These are phyloP conservation scores for Paxillus rubicundulus DNA, from an alignment of 768 basidiomycete genomes.

Conservation along the genomic window DNA sequence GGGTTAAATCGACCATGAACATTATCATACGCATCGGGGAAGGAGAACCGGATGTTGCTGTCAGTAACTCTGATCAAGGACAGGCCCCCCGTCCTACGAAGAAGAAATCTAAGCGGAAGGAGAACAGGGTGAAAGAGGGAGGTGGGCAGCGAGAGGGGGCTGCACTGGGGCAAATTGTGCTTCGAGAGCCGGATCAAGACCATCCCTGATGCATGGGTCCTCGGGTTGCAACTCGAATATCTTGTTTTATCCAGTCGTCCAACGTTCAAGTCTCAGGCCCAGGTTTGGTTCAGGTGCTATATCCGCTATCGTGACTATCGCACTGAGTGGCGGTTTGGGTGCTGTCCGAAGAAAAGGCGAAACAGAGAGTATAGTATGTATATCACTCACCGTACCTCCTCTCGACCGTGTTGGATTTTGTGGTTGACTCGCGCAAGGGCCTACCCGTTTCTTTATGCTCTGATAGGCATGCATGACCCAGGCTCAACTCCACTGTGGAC, in stretches of 20 bases:
- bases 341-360: too few relatives aligned
- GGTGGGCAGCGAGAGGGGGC: conserved; percentile 3
- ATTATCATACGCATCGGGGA: conserved; percentile 62
- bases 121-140: conserved; percentile 7
- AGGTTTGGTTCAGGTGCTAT: too few relatives aligned
- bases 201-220: conserved; percentile 12
- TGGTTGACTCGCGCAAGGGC: too few relatives aligned
- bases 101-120: conserved; percentile 9
- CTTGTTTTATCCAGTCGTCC: background rate
- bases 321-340: too few relatives aligned
- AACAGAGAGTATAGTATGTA: too few relatives aligned
- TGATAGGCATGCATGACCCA: too few relatives aligned
- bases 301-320: too few relatives aligned
- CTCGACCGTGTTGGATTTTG: too few relatives aligned
- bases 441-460: too few relatives aligned
- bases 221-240: background rate
- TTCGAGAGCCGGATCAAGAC: conserved; percentile 45
- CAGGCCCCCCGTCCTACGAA: conserved; percentile 1
- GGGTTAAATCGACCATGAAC: conserved; percentile 68
- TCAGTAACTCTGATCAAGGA: conserved; percentile 3
- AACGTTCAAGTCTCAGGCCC: too few relatives aligned
- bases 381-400: too few relatives aligned
- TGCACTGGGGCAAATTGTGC: conserved; percentile 29
- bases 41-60: conserved; percentile 41
- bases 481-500: too few relatives aligned